Base-by-base conservation (phyloP, 495 filamentous ascomycete genomes). In the Aspergillus avenaceus region DNA sequence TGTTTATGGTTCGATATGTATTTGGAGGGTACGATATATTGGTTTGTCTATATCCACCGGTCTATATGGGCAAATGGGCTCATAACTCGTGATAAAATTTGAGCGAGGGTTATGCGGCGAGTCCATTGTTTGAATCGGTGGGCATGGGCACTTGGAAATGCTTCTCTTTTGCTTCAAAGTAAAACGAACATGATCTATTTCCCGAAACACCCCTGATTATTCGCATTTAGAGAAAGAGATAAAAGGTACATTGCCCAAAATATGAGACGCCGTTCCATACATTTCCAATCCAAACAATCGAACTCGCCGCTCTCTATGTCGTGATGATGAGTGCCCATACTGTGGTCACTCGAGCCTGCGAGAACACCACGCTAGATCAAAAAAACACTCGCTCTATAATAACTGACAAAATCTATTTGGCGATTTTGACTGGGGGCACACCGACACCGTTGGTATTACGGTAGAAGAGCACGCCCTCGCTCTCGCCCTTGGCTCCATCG, bases 401-500 rank as follows among this genome's bases (percentile, higher is more conserved):
- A 34, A 42, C 32, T 19, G 8, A 47, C 45, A 23, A 45, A 32
- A 32, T 67, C 63, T 71, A 70, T 56, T 68, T 55, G 41, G 63
- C 46, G 25, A 69, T 57, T 67, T 82, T 81, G 57, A 69, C 44
- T 5, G 88, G 87, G 59, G 78, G 73, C 41, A 79, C 64, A 42
- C 88, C 88, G 18, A 88, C 64, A 14, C 83, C 83, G 69, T 96
- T 97, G 53, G 78, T 75, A 77, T 82, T 82, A 50, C 77, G 70
- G 73, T 61, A 82, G 69, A 82, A 82, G 7, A 81, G 60, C 8
- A 82, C 76, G 19, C 71, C 70, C 58, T 76, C 66, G 57, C 65
- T 71, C 51, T 79, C 75, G 22, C 78, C 79, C 42, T 64, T 52
- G 34, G 85, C 80, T 47, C 81, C 87, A 53, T 83, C 87, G 36